phyloP scores from a whole-genome alignment of 495 filamentous ascomycete genomes.

The Halenospora varia region DNA sequence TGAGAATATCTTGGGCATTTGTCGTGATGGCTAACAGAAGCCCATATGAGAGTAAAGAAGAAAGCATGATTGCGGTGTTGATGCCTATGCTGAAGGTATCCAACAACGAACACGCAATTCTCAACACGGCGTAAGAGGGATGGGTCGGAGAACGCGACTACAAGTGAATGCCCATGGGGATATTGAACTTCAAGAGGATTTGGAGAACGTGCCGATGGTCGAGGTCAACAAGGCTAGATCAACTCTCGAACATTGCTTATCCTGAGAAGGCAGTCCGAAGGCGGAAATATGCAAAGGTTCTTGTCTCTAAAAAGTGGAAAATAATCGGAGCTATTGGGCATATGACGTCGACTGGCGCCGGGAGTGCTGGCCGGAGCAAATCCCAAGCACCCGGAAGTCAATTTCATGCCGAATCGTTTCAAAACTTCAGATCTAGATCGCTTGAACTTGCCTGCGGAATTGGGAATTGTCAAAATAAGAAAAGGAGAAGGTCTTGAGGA shows the following conservation, averaged over 20 bases:
- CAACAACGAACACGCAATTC: not conserved
- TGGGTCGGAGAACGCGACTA: too few relatives aligned
- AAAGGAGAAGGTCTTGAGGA: not conserved
- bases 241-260: not conserved
- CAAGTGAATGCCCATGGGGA: not conserved
- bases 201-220: not conserved
- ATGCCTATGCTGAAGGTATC: not conserved
- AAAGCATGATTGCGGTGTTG: not conserved
- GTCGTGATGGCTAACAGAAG: conserved; percentile 25
- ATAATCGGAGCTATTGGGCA: not conserved
- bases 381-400: not conserved
- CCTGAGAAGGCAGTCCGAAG: not conserved
- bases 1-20: conserved; percentile 13
- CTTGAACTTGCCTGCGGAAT: not conserved
- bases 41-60: conserved; percentile 10
- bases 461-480: not conserved
- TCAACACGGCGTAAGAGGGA: not conserved
- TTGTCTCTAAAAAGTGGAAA: not conserved
- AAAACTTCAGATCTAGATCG: not conserved
- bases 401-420: not conserved
- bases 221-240: conserved; percentile 5
- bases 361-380: not conserved
- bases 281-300: not conserved
- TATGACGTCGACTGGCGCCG: conserved; percentile 3
- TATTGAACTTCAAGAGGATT: not conserved